These are phyloP conservation scores for Aspergillus sparsus DNA, from an alignment of 495 filamentous ascomycete genomes.

Conservation along the genomic window DNA sequence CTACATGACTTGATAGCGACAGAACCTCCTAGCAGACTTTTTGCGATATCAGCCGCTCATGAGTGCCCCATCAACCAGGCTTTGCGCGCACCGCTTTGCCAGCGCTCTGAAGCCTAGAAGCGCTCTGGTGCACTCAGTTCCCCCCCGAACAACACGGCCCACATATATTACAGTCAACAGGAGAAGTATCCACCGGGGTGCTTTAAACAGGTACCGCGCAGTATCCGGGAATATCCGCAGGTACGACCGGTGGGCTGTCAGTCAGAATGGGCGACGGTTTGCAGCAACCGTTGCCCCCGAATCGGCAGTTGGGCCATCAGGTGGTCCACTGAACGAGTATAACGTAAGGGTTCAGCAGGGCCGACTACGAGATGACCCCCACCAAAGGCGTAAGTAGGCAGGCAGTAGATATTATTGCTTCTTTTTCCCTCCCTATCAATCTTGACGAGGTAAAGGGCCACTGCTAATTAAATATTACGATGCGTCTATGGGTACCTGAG, in stretches of 20 bases:
- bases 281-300: constrained; percentile 19
- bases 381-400: constrained; percentile 72
- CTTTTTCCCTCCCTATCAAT: not conserved
- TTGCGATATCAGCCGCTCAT: constrained; percentile 24
- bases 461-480: not conserved
- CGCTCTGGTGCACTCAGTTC: constrained; percentile 23
- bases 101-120: constrained; percentile 33
- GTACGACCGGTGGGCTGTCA: constrained; percentile 3
- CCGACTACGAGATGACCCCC: constrained; percentile 77
- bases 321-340: constrained; percentile 85
- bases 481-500: not conserved
- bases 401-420: not conserved
- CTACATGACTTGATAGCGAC: constrained; percentile 6
- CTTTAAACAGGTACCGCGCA: not conserved
- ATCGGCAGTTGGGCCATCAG: constrained; percentile 23
- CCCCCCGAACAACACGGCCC: constrained; percentile 21
- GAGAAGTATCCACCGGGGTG: constrained; percentile 15
- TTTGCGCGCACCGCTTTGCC: constrained; percentile 39
- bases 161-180: constrained; percentile 18
- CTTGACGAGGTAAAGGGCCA: not conserved
- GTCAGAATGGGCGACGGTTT: constrained; percentile 20
- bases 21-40: not conserved
- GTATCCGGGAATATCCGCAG: not conserved
- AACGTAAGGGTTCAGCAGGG: constrained; percentile 72
- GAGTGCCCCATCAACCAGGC: constrained; percentile 37